phyloP scores from a whole-genome alignment of 495 filamentous ascomycete genomes.

The Aspergillus kassunensis region DNA sequence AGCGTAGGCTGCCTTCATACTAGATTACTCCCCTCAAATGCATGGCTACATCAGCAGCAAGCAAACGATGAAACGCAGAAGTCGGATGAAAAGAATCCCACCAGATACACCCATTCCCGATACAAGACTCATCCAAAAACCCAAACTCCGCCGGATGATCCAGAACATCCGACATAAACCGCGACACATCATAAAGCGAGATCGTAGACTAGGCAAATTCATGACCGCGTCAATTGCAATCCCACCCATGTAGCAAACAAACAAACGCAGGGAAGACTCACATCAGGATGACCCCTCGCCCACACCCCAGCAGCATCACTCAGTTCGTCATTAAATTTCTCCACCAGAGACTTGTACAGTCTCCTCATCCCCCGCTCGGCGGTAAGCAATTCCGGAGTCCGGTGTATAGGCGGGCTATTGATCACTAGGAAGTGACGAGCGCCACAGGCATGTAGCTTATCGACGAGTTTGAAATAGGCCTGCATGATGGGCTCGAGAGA shows the following conservation, averaged over 20 bases:
- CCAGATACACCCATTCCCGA: slow-evolving; percentile 17
- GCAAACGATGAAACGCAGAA: slow-evolving; percentile 12
- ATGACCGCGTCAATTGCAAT: not conserved
- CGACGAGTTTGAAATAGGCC: slow-evolving; percentile 4
- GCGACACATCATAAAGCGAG: slow-evolving; percentile 8
- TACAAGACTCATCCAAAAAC: slow-evolving; percentile 12
- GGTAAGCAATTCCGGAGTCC: slow-evolving; percentile 15
- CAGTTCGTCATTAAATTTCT: not conserved
- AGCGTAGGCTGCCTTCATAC: too few relatives aligned
- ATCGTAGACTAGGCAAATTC: not conserved
- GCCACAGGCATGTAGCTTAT: slow-evolving; percentile 51
- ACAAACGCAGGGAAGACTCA: too few relatives aligned
- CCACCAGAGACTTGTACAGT: not conserved
- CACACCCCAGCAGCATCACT: not conserved
- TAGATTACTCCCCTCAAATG: too few relatives aligned
- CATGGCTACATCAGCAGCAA: slow-evolving; percentile 1
- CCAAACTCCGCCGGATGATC: slow-evolving; percentile 39
- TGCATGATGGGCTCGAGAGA: not conserved
- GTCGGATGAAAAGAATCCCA: slow-evolving; percentile 17
- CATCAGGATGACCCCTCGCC: not conserved
- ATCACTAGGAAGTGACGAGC: slow-evolving; percentile 65
- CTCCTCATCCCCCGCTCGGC: not conserved
- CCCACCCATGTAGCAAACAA: not conserved
- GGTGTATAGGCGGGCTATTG: slow-evolving; percentile 61
- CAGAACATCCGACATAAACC: slow-evolving; percentile 40